A percentile compares a stretch with the other conserved stretches of the same genome.
Evolutionary conservation across 2,329 filamentous ascomycete species (phyloP).

Genomic region (Dactylellina leptospora): DNA sequence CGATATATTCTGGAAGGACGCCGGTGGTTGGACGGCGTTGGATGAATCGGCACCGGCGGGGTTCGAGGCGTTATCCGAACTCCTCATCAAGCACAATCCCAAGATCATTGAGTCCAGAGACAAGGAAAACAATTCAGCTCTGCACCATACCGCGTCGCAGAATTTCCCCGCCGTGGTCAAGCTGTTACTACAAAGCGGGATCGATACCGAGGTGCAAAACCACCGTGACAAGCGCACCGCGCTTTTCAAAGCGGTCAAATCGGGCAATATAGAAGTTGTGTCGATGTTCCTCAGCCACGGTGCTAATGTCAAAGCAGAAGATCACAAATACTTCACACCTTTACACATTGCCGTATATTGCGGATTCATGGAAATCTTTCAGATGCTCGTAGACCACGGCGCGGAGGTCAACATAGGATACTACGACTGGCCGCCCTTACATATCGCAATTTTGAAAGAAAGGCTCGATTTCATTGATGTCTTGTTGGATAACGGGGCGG

Average conservation of each 20-base stretch:
- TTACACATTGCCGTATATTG: conserved; percentile 7
- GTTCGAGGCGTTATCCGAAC: not conserved
- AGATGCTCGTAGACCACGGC: not conserved
- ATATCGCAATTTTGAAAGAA: conserved; percentile 1
- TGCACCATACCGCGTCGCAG: conserved; percentile 7
- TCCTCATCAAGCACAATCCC: conserved; percentile 4
- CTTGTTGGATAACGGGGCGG: not conserved
- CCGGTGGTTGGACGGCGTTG: conserved; percentile 2
- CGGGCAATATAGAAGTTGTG: conserved; percentile 6
- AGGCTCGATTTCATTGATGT: not conserved
- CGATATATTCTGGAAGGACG: not conserved
- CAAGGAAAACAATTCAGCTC: not conserved
- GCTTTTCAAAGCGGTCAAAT: not conserved
- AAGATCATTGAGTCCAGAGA: not conserved
- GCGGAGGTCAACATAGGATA: not conserved
- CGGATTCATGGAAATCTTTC: not conserved
- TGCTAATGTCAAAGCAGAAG: not conserved
- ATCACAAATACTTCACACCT: not conserved
- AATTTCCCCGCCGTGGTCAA: not conserved
- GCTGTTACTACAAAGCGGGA: not conserved
- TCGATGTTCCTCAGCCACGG: not conserved
- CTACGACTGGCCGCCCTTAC: not conserved
- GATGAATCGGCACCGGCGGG: conserved; percentile 6
- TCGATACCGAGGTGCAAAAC: not conserved
- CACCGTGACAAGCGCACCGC: not conserved